Evolutionary conservation across 2,329 filamentous ascomycete species (phyloP).

Genomic region (Fusarium verrucosum): DNA sequence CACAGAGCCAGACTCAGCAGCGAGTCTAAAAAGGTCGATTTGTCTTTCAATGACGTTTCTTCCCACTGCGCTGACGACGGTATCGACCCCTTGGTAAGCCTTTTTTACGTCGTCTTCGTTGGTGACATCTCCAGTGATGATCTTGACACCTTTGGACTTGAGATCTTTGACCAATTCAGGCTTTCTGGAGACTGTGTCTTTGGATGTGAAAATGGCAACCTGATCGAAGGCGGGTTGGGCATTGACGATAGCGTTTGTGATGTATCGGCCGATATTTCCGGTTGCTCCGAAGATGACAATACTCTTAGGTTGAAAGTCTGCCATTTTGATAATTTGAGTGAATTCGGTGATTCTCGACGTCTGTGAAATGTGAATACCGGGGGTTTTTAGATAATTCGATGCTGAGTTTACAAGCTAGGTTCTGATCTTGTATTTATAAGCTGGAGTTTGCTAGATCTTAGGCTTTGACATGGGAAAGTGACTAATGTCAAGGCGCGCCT

Average conservation of each 20-base stretch:
- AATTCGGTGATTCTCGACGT: background rate
- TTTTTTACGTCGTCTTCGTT: constrained; percentile 57
- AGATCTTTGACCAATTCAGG: constrained; percentile 30
- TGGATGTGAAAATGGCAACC: constrained; percentile 49
- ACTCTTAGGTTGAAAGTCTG: constrained; percentile 30
- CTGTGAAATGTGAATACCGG: background rate
- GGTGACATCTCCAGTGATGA: constrained; percentile 52
- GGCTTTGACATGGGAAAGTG: background rate
- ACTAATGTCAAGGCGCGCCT: background rate
- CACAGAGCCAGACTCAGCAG: constrained; percentile 62
- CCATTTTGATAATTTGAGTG: constrained; percentile 11
- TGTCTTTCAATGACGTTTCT: constrained; percentile 69
- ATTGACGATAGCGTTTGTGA: constrained; percentile 50
- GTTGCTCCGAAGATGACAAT: constrained; percentile 52
- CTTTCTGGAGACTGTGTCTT: constrained; percentile 31
- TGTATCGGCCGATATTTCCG: constrained; percentile 54
- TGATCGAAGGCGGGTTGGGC: constrained; percentile 49
- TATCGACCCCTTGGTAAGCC: constrained; percentile 71
- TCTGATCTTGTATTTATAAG: background rate
- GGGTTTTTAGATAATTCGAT: background rate
- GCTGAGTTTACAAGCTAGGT: constrained; percentile 10
- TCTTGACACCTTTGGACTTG: constrained; percentile 34
- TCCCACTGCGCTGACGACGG: constrained; percentile 71
- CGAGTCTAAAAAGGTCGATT: constrained; percentile 68
- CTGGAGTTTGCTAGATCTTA: background rate